Percentiles rank a stretch among this genome's conserved stretches.
These are phyloP conservation scores for Sporisorium sorghi DNA, from an alignment of 1,284 basidiomycete genomes.

Conservation along the genomic window DNA sequence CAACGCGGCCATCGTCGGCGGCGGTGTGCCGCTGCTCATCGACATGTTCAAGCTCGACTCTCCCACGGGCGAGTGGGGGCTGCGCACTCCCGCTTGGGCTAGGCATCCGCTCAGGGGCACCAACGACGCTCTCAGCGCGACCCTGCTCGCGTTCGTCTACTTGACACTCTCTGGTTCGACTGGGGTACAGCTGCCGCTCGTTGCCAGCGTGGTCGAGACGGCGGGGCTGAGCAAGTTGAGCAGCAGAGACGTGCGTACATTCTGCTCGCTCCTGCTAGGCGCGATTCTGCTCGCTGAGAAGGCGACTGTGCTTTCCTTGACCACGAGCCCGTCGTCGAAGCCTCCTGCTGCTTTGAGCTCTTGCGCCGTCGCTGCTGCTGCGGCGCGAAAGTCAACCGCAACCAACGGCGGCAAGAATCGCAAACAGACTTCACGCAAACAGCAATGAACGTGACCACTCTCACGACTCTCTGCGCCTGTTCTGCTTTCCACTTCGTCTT, in stretches of 20 bases:
- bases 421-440: slow-evolving; percentile 15
- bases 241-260: slow-evolving; percentile 16
- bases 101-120: slow-evolving; percentile 37
- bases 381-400: neutral
- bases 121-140: slow-evolving; percentile 47
- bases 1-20: slow-evolving; percentile 53
- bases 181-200: neutral
- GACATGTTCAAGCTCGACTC: slow-evolving; percentile 55
- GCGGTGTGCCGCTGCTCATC: slow-evolving; percentile 56
- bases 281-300: slow-evolving; percentile 29
- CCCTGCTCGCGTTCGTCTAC: slow-evolving; percentile 30
- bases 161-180: slow-evolving; percentile 14
- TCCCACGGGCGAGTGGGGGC: slow-evolving; percentile 48
- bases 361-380: slow-evolving; percentile 3
- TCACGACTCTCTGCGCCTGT: neutral
- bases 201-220: neutral
- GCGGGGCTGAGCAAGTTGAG: slow-evolving; percentile 12
- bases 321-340: neutral
- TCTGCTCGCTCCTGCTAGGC: slow-evolving; percentile 29
- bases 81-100: slow-evolving; percentile 52
- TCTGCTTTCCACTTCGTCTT: neutral
- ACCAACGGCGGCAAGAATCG: slow-evolving; percentile 17
- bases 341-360: neutral
- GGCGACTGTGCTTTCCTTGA: slow-evolving; percentile 13
- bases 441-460: too few species aligned